Evolutionary conservation across 2,329 filamentous ascomycete genomes (phyloP), one percentile per base, ranked within the genome.

Genomic region (Mycocentrospora acerina): DNA sequence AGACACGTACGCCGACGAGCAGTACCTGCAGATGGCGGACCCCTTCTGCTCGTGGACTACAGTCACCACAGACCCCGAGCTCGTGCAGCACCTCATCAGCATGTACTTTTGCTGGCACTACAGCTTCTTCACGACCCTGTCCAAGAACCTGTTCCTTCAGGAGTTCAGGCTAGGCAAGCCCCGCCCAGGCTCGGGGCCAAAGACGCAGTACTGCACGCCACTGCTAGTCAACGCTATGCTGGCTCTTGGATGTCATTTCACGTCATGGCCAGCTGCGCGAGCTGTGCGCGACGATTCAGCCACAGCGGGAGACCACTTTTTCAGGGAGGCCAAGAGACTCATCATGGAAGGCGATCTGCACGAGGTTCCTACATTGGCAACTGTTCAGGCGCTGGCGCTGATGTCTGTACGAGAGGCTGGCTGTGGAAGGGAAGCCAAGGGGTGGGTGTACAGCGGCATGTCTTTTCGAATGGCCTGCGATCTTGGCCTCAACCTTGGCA

Each of bases 91-190:
- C 66, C 80, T 98, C 13, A 81, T 98, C 62, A 91, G 90, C 59
- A 90, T 97, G 88, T 98, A 98, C 70, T 97, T 97, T 70, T 89
- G 84, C 55, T 97, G 91, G 86, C 93, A 97, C 68, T 97, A 97
- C 67, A 85, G 90, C 13, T 97, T 93, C 69, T 98, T 97, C 66
- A 91, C 90, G 4, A 93, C 88, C 0, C 74, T 97, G 6, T 91
- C 90, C 10, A 94, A 88, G 64, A 82, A 78, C 25, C 72, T 95
- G 22, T 97, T 98, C 63, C 90, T 88, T 61, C 79, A 85, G 28
- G 90, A 97, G 63, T 96, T 95, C 55, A 66, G 85, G 29, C 78
- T 77, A 11, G 91, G 93, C 1, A 82, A 78, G 45, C 79, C 80
- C 4, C 73, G 73, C 1, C 68, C 75, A 0, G 63, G 67, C 22